phyloP scores from a whole-genome alignment of 148 eudicot genomes.

The Chenopodium suecicum region DNA sequence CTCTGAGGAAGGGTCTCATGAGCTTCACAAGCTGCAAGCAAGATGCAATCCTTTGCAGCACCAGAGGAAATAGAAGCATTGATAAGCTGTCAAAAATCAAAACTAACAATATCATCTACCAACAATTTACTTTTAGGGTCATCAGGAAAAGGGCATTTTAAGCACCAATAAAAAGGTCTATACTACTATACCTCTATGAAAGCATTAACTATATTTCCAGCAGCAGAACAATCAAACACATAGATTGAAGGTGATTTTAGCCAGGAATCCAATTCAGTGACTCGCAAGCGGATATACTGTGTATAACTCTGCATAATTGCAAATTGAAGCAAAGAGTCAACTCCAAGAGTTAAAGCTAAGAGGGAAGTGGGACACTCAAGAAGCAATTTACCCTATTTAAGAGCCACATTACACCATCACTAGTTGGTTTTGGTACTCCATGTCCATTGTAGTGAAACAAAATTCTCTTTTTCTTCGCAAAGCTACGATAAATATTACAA shows the following conservation, averaged over 20 bases:
- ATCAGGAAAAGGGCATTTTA: not conserved
- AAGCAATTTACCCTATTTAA: constrained; percentile 70
- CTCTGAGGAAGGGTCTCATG: constrained; percentile 96
- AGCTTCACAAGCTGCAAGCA: constrained; percentile 95
- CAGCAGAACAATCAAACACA: constrained; percentile 98
- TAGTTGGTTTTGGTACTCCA: constrained; percentile 95
- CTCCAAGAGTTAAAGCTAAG: not conserved
- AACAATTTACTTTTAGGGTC: not conserved
- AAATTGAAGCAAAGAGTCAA: constrained; percentile 11
- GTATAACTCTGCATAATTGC: constrained; percentile 67
- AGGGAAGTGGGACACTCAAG: not conserved
- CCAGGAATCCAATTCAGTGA: constrained; percentile 94
- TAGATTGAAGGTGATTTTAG: constrained; percentile 89
- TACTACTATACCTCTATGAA: constrained; percentile 65
- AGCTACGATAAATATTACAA: constrained; percentile 75
- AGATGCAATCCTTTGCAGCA: constrained; percentile 75
- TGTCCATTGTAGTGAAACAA: constrained; percentile 98
- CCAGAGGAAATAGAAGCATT: constrained; percentile 68
- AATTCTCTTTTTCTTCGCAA: constrained; percentile 88
- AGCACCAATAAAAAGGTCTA: constrained; percentile 8
- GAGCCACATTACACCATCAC: constrained; percentile 94
- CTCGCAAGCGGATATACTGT: constrained; percentile 81
- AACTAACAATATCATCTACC: constrained; percentile 14
- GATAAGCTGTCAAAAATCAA: constrained; percentile 54
- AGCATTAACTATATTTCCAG: constrained; percentile 88